Evolutionary conservation across 371 early-diverging fungal genomes (phyloP), one percentile per base, ranked within the genome.

Genomic region (Mortierella sp.): DNA sequence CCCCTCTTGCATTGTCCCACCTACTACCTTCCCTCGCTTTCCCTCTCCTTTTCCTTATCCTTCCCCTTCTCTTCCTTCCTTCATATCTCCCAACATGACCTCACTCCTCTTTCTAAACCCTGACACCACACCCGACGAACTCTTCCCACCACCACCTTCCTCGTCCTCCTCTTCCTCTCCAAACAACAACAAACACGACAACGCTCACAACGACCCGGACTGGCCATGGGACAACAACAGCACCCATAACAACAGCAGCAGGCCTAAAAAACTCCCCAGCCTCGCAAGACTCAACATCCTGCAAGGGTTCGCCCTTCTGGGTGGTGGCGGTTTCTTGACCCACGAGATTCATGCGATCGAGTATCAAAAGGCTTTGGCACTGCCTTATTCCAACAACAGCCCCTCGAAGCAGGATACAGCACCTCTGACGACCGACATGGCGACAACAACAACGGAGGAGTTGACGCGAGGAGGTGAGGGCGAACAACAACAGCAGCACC

Each of bases 311-410:
- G 44, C 79, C 21, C 44, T 79, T 50, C 76, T 82, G 37, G 79
- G 82, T 9, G 79, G 79, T 2, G 34, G 76, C 2, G 79, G 78
- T 16, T 70, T 73, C 19, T 26, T 82, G 31, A 28, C 70, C 0
- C 79, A 70, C 19, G 76, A 82, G 40, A 71, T 80, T n/a, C 72
- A 76, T 48, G 75, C 72, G 8, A 73, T 74, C 69, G 76, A 76
- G 8, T 51, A 40, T 43, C 54, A 76, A n/a, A 76, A 76, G 40
- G 43, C 69, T 24, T 8, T 71, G 64, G 64, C 64, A 5, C 59
- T 59, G 1, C 31, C 59, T 31, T 57, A 31, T 34, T 64, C 37
- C 3, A 19, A 64, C 9, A 37, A 2, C 64, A 3, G 0, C 19
- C 19, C 0, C 37, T 24, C 8, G 64, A 6, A 21, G 34, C 14